phyloP scores from a whole-genome alignment of 1,284 basidiomycete genomes.

The Sporisorium graminicola region DNA sequence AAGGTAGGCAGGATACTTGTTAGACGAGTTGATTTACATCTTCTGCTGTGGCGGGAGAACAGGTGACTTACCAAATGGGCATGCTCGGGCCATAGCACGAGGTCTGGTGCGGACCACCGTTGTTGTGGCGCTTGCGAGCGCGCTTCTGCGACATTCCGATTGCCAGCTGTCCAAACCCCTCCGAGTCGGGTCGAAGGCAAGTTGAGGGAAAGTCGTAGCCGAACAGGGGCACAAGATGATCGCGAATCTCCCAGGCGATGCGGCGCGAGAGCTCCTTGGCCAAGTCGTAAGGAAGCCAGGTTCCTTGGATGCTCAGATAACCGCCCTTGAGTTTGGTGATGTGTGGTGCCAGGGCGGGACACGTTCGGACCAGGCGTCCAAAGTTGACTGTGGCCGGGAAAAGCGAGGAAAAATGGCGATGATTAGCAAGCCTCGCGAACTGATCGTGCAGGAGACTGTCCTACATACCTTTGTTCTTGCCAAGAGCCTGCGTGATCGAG shows the following conservation, averaged over 20 bases:
- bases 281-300: slow-evolving; percentile 52
- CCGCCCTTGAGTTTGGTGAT: slow-evolving; percentile 57
- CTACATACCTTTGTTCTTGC: slow-evolving; percentile 45
- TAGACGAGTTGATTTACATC: background rate
- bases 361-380: slow-evolving; percentile 36
- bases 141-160: slow-evolving; percentile 48
- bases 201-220: slow-evolving; percentile 47
- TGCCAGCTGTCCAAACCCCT: slow-evolving; percentile 50
- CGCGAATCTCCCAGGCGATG: slow-evolving; percentile 52
- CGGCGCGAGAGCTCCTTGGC: slow-evolving; percentile 52
- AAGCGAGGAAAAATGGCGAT: background rate
- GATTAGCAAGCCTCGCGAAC: background rate
- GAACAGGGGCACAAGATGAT: slow-evolving; percentile 53
- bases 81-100: slow-evolving; percentile 48
- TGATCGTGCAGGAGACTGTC: too few relatives aligned
- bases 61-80: slow-evolving; percentile 38
- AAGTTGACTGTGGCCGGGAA: slow-evolving; percentile 34
- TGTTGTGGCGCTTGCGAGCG: slow-evolving; percentile 46
- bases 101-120: slow-evolving; percentile 44
- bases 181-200: slow-evolving; percentile 49
- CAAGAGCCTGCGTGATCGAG: slow-evolving; percentile 54
- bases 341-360: slow-evolving; percentile 42
- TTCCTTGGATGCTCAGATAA: slow-evolving; percentile 58
- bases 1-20: background rate
- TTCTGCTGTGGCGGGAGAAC: background rate